phyloP scores from a whole-genome alignment of 2,329 filamentous ascomycete genomes.

The Clathrospora elynae region DNA sequence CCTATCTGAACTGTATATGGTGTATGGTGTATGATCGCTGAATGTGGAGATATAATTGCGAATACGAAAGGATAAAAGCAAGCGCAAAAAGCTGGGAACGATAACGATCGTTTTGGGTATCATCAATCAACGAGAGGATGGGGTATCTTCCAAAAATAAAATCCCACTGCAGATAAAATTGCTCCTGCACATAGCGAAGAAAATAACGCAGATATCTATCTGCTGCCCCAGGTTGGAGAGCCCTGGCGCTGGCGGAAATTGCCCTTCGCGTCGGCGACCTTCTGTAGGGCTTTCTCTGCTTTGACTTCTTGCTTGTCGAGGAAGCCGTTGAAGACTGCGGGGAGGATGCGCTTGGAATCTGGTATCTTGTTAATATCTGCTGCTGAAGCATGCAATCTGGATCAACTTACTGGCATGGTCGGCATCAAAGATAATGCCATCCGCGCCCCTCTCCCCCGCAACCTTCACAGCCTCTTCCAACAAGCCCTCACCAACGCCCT shows the following conservation, averaged over 20 bases:
- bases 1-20: constrained; percentile 1
- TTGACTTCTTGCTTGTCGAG: constrained; percentile 42
- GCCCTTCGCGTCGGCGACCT: constrained; percentile 47
- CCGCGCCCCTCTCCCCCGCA: constrained; percentile 70
- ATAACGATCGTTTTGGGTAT: constrained; percentile 38
- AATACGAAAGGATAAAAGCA: neutral
- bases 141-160: constrained; percentile 35
- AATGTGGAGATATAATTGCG: neutral
- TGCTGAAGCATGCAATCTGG: neutral
- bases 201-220: constrained; percentile 23
- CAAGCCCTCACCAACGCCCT: constrained; percentile 73
- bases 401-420: constrained; percentile 73
- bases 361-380: constrained; percentile 17
- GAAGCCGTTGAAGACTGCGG: constrained; percentile 43
- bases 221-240: constrained; percentile 47
- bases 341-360: constrained; percentile 46
- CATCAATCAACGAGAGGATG: constrained; percentile 36
- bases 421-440: constrained; percentile 72
- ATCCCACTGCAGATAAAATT: constrained; percentile 19
- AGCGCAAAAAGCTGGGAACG: constrained; percentile 7
- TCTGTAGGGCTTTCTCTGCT: constrained; percentile 45
- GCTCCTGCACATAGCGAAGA: constrained; percentile 6
- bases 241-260: constrained; percentile 47
- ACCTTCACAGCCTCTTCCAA: constrained; percentile 73
- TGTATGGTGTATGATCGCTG: constrained; percentile 2